Conservation (phyloP, 73 alveolate species). For the Paraurostyla sp. region DNA sequence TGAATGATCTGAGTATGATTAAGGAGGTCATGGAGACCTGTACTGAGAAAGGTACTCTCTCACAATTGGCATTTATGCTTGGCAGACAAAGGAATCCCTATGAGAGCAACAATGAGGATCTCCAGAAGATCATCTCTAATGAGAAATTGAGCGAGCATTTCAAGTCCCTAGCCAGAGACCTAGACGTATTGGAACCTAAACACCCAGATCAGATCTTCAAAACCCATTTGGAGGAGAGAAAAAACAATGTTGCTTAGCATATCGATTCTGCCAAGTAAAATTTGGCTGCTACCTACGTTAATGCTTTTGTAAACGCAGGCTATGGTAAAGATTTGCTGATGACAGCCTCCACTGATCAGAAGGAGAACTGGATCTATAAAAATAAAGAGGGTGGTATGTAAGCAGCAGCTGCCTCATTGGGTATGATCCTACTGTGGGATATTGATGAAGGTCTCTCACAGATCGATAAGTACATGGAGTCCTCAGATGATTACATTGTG, state of each 20-base stretch:
- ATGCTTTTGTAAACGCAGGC: conserved; percentile 99
- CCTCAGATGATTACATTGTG: conserved; percentile 78
- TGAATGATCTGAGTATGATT: conserved; percentile 86
- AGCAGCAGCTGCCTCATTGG: conserved; percentile 92
- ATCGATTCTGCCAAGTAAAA: conserved; percentile 90
- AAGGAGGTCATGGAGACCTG: conserved; percentile 87
- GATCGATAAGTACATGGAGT: conserved; percentile 91
- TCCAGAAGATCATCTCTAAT: conserved; percentile 90
- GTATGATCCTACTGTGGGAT: conserved; percentile 93
- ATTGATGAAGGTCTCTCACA: conserved; percentile 94
- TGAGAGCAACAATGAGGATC: conserved; percentile 87
- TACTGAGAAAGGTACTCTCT: conserved; percentile 77
- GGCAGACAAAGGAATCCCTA: conserved; percentile 92
- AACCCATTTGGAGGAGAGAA: conserved; percentile 97
- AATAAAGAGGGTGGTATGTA: conserved; percentile 89
- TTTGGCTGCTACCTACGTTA: conserved; percentile 96
- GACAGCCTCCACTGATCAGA: conserved; percentile 69
- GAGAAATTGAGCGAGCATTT: conserved; percentile 88
- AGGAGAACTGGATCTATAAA: conserved; percentile 92
- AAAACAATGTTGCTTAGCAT: conserved; percentile 47
- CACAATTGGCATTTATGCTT: conserved; percentile 91
- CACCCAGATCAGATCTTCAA: conserved; percentile 98
- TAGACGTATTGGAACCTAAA: conserved; percentile 98
- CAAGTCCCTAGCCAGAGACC: conserved; percentile 93
- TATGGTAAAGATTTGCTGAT: conserved; percentile 96